A percentile compares a stretch with the other conserved stretches of the same genome.
Conservation (phyloP, 768 basidiomycete species). For the Pisolithus sp. region DNA sequence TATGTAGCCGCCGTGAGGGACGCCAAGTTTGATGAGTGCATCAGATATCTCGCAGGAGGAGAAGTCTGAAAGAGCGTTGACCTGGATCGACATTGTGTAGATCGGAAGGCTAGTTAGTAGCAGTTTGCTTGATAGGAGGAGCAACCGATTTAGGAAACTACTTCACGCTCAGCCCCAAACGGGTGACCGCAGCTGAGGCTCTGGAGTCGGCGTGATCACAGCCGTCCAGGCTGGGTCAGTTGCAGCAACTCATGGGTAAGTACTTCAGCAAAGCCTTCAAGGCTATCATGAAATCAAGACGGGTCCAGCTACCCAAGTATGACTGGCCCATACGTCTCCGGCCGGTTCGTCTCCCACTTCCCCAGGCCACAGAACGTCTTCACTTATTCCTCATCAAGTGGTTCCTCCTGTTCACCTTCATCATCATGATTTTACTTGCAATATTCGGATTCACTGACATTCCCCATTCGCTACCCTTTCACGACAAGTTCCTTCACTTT, state of each 20-base stretch:
- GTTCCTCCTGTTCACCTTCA: slow-evolving; percentile 67
- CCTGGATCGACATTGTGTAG: neutral
- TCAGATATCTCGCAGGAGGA: slow-evolving; percentile 86
- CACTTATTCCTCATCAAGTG: slow-evolving; percentile 41
- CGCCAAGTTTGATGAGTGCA: slow-evolving; percentile 74
- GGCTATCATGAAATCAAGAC: slow-evolving; percentile 67
- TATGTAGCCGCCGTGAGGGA: slow-evolving; percentile 70
- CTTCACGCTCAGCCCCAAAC: too few species aligned
- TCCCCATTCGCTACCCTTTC: slow-evolving; percentile 56
- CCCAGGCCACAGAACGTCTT: neutral
- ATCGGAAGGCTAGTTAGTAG: too few species aligned
- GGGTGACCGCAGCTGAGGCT: too few species aligned
- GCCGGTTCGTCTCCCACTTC: slow-evolving; percentile 41
- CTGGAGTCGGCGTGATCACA: too few species aligned
- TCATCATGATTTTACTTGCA: slow-evolving; percentile 65
- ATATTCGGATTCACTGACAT: slow-evolving; percentile 76
- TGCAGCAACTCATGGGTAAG: slow-evolving; percentile 23
- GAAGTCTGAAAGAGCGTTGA: slow-evolving; percentile 29
- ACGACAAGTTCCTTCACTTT: slow-evolving; percentile 78
- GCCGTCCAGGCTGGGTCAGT: too few species aligned
- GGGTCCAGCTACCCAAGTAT: slow-evolving; percentile 55
- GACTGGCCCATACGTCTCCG: slow-evolving; percentile 67
- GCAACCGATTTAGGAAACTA: too few species aligned
- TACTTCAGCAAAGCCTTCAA: slow-evolving; percentile 41
- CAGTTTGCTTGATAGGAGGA: too few species aligned